Base-by-base conservation (phyloP, 495 filamentous ascomycete genomes). In the Aspergillus coremiiformis region DNA sequence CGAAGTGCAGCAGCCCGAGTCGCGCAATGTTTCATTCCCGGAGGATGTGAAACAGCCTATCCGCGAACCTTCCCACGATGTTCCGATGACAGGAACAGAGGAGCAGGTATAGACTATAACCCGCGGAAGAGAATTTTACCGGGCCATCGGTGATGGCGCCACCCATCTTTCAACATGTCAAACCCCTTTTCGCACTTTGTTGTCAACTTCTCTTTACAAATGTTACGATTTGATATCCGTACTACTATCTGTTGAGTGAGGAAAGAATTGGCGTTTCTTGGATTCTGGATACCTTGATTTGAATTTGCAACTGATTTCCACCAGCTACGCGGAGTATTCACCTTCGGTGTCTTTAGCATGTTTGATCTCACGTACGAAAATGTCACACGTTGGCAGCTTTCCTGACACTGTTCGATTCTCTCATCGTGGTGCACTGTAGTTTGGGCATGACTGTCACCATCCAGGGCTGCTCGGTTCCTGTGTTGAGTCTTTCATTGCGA, bases 31-130 rank as follows among this genome's bases (percentile, higher is more conserved):
- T 14, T 21, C 59, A 11, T 58, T 51, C 33, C 61, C 45, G 17
- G 39, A 49, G 39, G 72, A 75, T 59, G 52, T 68, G 48, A 75
- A 75, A 49, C 51, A 58, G 29, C 69, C 70, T 41, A 49, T 68
- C 19, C 33, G 56, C 0, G 64, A 67, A 37, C 43, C 52, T 42
- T 49, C 59, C 29, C 45, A 59, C 14, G 72, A 75, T 54, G 62
- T 71, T 27, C 55, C 66, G 23, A 75, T 75, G 70, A 60, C 65
- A 5, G 72, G 66, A n/a, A 62, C 61, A 5, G 66, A 64, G 44
- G 69, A 68, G 51, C 68, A 68, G 58, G 60, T 56, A 39, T 70
- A 51, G 62, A 51, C 53, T 24, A 43, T 54, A 22, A 37, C 14
- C 29, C n/a, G n/a, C n/a, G n/a, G n/a, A n/a, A n/a, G n/a, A n/a